phyloP scores from a whole-genome alignment of 2,329 filamentous ascomycete species.

The Tolypocladium ovalisporum region DNA sequence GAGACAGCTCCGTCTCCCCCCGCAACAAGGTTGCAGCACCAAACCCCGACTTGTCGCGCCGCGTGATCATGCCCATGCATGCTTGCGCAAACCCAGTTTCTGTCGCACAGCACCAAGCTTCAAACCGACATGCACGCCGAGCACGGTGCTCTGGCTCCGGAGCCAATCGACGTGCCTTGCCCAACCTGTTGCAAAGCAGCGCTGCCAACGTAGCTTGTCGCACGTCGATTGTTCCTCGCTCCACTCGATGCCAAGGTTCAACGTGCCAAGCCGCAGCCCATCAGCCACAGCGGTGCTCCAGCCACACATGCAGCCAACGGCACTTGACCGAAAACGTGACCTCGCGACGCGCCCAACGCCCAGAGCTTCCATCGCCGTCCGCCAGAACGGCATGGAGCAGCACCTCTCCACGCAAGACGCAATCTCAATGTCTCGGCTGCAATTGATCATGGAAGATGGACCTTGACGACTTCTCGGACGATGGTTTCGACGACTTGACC shows the following conservation, averaged over 20 bases:
- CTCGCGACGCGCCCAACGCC: background rate
- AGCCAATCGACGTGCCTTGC: background rate
- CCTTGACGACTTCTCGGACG: conserved; percentile 51
- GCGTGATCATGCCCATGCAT: background rate
- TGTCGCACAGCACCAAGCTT: background rate
- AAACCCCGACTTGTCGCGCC: background rate
- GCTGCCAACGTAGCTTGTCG: background rate
- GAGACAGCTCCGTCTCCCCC: background rate
- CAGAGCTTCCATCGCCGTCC: background rate
- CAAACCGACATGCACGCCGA: background rate
- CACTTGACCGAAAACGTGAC: background rate
- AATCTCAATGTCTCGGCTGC: conserved; percentile 4
- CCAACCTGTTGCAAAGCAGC: background rate
- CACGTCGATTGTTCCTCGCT: background rate
- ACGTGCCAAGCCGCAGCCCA: background rate
- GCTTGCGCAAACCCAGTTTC: background rate
- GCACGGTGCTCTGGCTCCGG: background rate
- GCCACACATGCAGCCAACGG: background rate
- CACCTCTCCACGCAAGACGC: background rate
- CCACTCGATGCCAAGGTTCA: background rate
- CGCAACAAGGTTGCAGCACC: background rate
- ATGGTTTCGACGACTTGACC: conserved; percentile 51
- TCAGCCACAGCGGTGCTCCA: background rate
- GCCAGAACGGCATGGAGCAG: background rate
- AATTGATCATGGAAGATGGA: conserved; percentile 19